Conservation (phyloP, 1,284 basidiomycete species). For the Moesziomyces sp. region DNA sequence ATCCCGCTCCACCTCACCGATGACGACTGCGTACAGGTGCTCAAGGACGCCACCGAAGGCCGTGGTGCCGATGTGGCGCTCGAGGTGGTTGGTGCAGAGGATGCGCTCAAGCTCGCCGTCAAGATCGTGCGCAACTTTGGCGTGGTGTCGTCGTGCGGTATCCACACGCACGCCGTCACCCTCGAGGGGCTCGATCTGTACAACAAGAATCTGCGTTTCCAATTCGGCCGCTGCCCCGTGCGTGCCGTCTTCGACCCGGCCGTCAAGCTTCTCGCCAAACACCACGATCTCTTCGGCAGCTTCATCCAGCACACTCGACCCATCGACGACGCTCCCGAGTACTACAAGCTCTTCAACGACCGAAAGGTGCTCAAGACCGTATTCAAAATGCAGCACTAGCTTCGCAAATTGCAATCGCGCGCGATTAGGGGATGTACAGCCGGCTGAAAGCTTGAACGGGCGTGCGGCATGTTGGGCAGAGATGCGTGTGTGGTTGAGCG, state of each 20-base stretch:
- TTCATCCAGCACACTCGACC: slow-evolving; percentile 63
- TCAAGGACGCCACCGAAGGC: slow-evolving; percentile 61
- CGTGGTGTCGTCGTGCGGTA: slow-evolving; percentile 81
- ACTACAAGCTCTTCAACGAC: slow-evolving; percentile 62
- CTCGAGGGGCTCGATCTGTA: slow-evolving; percentile 74
- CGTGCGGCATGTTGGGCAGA: slow-evolving; percentile 59
- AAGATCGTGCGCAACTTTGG: slow-evolving; percentile 83
- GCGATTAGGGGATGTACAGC: slow-evolving; percentile 50
- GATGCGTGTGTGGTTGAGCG: slow-evolving; percentile 16
- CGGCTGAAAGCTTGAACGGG: slow-evolving; percentile 56
- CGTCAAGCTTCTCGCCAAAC: slow-evolving; percentile 54
- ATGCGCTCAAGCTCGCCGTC: slow-evolving; percentile 79
- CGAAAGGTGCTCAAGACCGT: slow-evolving; percentile 52
- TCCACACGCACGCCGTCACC: slow-evolving; percentile 69
- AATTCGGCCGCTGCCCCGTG: slow-evolving; percentile 86
- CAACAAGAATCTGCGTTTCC: slow-evolving; percentile 78
- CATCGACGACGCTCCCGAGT: slow-evolving; percentile 59
- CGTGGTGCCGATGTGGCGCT: slow-evolving; percentile 70
- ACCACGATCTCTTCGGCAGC: slow-evolving; percentile 56
- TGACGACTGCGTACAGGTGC: slow-evolving; percentile 38
- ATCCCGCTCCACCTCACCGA: slow-evolving; percentile 61
- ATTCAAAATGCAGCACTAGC: slow-evolving; percentile 39
- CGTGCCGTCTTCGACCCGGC: slow-evolving; percentile 59
- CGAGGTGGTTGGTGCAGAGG: slow-evolving; percentile 82
- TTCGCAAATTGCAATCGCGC: too few species aligned